Conservation (phyloP, 2,329 filamentous ascomycete species). For the Arthroderma sp. region DNA sequence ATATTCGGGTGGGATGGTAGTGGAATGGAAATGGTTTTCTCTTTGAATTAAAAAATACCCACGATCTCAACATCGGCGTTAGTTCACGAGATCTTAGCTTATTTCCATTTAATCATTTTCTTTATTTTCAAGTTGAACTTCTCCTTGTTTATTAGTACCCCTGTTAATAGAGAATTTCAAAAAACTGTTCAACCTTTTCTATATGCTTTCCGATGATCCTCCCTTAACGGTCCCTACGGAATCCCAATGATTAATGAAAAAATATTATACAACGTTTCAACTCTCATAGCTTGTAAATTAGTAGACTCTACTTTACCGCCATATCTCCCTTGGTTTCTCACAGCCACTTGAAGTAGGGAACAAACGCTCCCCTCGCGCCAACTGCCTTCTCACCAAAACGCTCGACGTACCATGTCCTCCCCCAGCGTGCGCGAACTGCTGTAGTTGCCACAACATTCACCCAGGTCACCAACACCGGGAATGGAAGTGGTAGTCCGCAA, state of each 20-base stretch:
- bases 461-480: constrained; percentile 69
- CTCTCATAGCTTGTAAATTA: not conserved
- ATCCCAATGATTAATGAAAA: not conserved
- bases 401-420: constrained; percentile 73
- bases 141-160: not conserved
- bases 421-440: constrained; percentile 72
- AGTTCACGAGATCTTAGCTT: constrained; percentile 16
- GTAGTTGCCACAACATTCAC: constrained; percentile 83
- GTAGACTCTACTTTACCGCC: not conserved
- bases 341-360: constrained; percentile 42
- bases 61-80: constrained; percentile 44
- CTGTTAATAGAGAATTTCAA: not conserved
- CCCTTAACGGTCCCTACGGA: not conserved
- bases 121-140: not conserved
- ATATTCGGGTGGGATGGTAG: constrained; percentile 9
- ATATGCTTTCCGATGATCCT: not conserved
- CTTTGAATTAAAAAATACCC: constrained; percentile 23
- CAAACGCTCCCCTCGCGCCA: constrained; percentile 59
- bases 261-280: constrained; percentile 2
- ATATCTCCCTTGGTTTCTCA: constrained; percentile 14
- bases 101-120: constrained; percentile 6
- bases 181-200: not conserved
- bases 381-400: constrained; percentile 80
- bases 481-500: constrained; percentile 40
- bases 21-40: constrained; percentile 18